phyloP scores from a whole-genome alignment of 441 rosid species.

The Jatropha podagrica region DNA sequence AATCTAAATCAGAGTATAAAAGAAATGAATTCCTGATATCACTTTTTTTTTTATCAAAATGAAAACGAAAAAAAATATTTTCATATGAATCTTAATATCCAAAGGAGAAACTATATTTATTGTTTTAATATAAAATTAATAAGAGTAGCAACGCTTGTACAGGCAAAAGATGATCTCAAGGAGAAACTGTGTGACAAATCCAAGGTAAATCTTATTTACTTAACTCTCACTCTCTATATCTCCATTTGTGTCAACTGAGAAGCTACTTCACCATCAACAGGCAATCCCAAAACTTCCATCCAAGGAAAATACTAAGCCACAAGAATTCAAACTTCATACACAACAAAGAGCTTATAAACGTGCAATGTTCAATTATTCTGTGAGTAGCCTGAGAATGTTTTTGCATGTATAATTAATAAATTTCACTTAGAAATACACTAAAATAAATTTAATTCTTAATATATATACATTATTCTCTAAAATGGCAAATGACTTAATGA shows the following conservation, averaged over 20 bases:
- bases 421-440: neutral
- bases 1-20: too few relatives aligned
- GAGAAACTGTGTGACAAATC: slow-evolving; percentile 27
- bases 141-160: neutral
- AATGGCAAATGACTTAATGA: too few relatives aligned
- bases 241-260: too few relatives aligned
- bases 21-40: too few relatives aligned
- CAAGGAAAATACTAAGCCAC: slow-evolving; percentile 67
- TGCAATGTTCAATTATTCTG: slow-evolving; percentile 83
- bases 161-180: slow-evolving; percentile 50
- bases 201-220: slow-evolving; percentile 18
- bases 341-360: slow-evolving; percentile 78
- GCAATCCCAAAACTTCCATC: slow-evolving; percentile 35
- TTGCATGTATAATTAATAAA: neutral
- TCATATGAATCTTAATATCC: too few relatives aligned
- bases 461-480: too few relatives aligned
- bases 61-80: too few relatives aligned
- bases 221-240: neutral
- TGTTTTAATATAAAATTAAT: neutral
- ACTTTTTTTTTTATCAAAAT: too few relatives aligned
- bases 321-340: slow-evolving; percentile 73
- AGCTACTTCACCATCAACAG: slow-evolving; percentile 14
- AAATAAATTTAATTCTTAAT: too few relatives aligned
- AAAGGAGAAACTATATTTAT: neutral
- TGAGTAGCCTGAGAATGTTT: slow-evolving; percentile 14